Evolutionary conservation across 2,329 filamentous ascomycete genomes (phyloP), one percentile per base, ranked within the genome.

Genomic region (Uncinocarpus reesii): DNA sequence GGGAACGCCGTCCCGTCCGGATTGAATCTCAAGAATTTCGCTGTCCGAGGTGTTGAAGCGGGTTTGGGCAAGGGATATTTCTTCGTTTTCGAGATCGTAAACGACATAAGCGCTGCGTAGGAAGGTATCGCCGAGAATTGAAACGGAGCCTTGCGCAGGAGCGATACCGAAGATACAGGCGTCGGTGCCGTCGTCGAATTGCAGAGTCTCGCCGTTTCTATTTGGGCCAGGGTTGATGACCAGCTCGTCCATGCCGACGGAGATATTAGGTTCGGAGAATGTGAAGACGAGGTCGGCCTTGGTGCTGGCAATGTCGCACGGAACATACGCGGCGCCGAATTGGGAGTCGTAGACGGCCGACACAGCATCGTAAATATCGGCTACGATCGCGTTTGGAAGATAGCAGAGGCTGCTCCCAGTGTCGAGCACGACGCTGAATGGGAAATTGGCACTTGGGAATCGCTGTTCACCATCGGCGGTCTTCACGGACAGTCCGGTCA

Each of bases 51-150:
- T 68, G 59, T 83, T 78, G 63, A 79, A 81, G 43, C 72, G 75
- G 15, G 81, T 81, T 62, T 83, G 78, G 1, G 82, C 84, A 26
- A 87, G 65, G 1, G 79, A 81, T 55, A 87, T 80, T 64, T 83
- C 72, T 60, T 86, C 80, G 62, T 84, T 85, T 23, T 72, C 77
- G 18, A 86, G 70, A 60, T 87, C 83, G 60, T 84, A 87, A 8
- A 88, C 83, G 11, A 86, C 75, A 56, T 88, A 88, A 0, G 83
- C 83, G 29, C 80, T 83, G 41, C 84, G 73, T 47, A 88, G 69
- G 62, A 88, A 88, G 0, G 83, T 84, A 60, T 87, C 84, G 13
- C 84, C 84, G 23, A 88, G 68, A 1, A 86, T 77, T 36, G 75
- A 73, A n/a, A 75, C 74, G 24, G 73, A 70, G 1, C 63, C 55